Conservation (phyloP, 2,329 filamentous ascomycete genomes). For the Hypoxylon sp. region DNA sequence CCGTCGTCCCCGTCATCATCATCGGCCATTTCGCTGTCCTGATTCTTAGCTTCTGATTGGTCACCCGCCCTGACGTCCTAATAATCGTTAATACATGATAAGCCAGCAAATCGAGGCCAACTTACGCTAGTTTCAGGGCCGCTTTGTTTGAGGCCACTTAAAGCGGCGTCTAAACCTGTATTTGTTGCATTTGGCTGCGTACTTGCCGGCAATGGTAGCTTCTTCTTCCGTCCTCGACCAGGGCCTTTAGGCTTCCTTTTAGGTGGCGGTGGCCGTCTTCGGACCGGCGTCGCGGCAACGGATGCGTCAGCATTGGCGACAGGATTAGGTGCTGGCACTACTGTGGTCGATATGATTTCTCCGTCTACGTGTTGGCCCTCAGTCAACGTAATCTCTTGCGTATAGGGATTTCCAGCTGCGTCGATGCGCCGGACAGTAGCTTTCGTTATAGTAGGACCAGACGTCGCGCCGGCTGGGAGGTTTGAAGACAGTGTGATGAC, state of each 20-base stretch:
- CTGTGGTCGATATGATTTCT: slow-evolving; percentile 78
- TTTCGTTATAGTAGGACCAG: slow-evolving; percentile 75
- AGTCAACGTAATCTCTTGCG: slow-evolving; percentile 85
- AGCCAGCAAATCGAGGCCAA: background rate
- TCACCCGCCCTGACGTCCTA: slow-evolving; percentile 61
- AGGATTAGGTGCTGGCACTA: slow-evolving; percentile 67
- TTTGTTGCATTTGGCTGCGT: slow-evolving; percentile 55
- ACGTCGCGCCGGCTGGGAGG: slow-evolving; percentile 61
- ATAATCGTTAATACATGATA: slow-evolving; percentile 39
- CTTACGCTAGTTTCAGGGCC: slow-evolving; percentile 59
- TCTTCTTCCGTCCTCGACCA: slow-evolving; percentile 85
- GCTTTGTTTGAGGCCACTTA: slow-evolving; percentile 58
- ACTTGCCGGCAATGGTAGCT: slow-evolving; percentile 60
- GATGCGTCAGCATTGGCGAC: slow-evolving; percentile 71
- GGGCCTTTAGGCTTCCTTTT: slow-evolving; percentile 87
- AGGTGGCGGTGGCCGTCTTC: slow-evolving; percentile 79
- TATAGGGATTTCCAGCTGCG: slow-evolving; percentile 83
- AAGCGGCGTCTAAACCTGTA: slow-evolving; percentile 57
- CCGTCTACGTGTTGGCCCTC: slow-evolving; percentile 86
- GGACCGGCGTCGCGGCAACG: slow-evolving; percentile 61
- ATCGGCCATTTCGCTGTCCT: slow-evolving; percentile 69
- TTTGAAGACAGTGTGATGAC: slow-evolving; percentile 70
- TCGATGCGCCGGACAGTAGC: slow-evolving; percentile 86
- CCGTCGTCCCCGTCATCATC: slow-evolving; percentile 65
- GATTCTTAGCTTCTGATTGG: slow-evolving; percentile 61